These are phyloP conservation scores for Aspergillus versicolor DNA, from an alignment of 2,329 filamentous ascomycete species.

Conservation along the genomic window DNA sequence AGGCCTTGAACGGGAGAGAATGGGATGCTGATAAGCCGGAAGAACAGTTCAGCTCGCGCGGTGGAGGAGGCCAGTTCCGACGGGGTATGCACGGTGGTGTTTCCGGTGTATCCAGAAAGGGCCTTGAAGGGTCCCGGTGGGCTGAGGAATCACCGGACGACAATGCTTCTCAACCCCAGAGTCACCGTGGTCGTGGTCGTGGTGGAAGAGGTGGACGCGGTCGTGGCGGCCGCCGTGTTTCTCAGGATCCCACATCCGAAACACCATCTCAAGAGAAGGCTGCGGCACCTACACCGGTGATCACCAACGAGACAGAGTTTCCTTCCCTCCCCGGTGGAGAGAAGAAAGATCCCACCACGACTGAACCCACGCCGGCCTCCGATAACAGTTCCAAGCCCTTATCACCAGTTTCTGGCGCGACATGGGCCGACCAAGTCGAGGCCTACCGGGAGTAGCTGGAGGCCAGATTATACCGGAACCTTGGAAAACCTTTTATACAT, in stretches of 20 bases:
- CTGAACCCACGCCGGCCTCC: slow-evolving; percentile 13
- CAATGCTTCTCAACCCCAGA: slow-evolving; percentile 3
- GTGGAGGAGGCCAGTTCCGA: slow-evolving; percentile 45
- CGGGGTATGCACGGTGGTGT: slow-evolving; percentile 55
- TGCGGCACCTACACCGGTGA: slow-evolving; percentile 19
- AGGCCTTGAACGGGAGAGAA: slow-evolving; percentile 58
- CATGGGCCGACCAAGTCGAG: slow-evolving; percentile 36
- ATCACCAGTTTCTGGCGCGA: slow-evolving; percentile 30
- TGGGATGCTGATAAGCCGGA: slow-evolving; percentile 64
- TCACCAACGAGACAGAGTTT: slow-evolving; percentile 35
- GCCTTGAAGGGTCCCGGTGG: slow-evolving; percentile 27
- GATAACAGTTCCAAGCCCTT: slow-evolving; percentile 26
- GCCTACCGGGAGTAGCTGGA: slow-evolving; percentile 13
- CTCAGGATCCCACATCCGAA: slow-evolving; percentile 23
- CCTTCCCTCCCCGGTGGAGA: slow-evolving; percentile 33
- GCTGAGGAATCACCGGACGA: slow-evolving; percentile 10
- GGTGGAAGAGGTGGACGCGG: slow-evolving; percentile 29
- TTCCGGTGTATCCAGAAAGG: slow-evolving; percentile 33
- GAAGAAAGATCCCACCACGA: slow-evolving; percentile 19
- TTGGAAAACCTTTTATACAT: background rate
- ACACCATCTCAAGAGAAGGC: slow-evolving; percentile 15
- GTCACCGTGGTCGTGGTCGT: slow-evolving; percentile 30
- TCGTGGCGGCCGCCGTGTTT: slow-evolving; percentile 26
- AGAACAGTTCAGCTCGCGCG: slow-evolving; percentile 50
- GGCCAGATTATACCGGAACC: background rate